Percentiles rank a stretch among this genome's conserved stretches.
Evolutionary conservation across 352 stramenopile species (phyloP).

Genomic region (Globisporangium spiculum): DNA sequence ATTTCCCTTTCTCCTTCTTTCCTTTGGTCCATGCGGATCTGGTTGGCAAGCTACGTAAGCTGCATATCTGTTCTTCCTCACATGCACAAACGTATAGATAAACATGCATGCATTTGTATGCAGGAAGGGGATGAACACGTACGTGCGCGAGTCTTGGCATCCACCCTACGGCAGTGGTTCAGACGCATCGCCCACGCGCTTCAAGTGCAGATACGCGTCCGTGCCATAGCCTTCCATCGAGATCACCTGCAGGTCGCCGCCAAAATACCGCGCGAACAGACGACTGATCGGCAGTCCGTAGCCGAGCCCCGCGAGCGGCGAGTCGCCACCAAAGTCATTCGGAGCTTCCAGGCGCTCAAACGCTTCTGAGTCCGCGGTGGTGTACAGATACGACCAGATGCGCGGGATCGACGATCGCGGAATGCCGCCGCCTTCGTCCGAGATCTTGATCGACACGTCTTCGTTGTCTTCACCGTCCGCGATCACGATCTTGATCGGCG

Average conservation of each 20-base stretch:
- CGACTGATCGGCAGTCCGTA: conserved; percentile 96
- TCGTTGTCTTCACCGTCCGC: conserved; percentile 99
- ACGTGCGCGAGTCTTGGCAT: not conserved
- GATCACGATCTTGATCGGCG: conserved; percentile 99
- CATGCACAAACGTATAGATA: not conserved
- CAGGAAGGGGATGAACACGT: not conserved
- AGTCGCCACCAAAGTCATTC: conserved; percentile 86
- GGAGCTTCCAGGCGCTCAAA: conserved; percentile 88
- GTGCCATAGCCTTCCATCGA: conserved; percentile 99
- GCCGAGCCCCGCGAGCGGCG: conserved; percentile 93
- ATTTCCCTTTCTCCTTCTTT: not conserved
- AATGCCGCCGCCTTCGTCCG: conserved; percentile 99
- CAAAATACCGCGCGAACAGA: conserved; percentile 99
- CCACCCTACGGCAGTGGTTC: conserved; percentile 74
- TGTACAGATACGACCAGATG: conserved; percentile 99
- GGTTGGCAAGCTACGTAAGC: not conserved
- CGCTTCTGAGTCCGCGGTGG: conserved; percentile 94
- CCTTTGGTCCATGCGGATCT: not conserved
- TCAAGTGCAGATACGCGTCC: conserved; percentile 95
- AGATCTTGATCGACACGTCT: conserved; percentile 99
- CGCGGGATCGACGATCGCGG: conserved; percentile 96
- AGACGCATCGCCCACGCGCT: conserved; percentile 88
- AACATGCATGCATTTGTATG: not conserved
- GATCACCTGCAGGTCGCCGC: conserved; percentile 98
- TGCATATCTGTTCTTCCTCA: not conserved